Conservation (phyloP, 225 moss, liverwort and hornwort genomes). For the Physcomitrellopsis africana region DNA sequence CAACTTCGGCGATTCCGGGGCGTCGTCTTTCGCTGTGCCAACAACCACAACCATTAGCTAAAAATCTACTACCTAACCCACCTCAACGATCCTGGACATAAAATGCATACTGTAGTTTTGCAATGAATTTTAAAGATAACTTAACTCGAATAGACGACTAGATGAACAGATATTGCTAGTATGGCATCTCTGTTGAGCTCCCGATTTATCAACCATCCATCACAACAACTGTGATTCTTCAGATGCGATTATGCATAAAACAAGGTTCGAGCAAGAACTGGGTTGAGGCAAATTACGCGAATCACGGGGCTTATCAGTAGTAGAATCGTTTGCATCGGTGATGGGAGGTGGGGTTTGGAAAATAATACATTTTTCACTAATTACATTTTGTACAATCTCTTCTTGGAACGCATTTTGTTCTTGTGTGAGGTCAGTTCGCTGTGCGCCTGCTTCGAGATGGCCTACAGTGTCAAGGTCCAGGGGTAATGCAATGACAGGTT, state of each 20-base stretch:
- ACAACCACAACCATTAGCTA: not conserved
- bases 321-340: not conserved
- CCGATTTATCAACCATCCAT: too few species aligned
- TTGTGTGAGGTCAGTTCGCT: not conserved
- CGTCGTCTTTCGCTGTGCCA: constrained; percentile 11
- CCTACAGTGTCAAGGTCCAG: not conserved
- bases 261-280: not conserved
- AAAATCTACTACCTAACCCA: not conserved
- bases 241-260: not conserved
- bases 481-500: not conserved
- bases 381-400: not conserved
- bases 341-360: not conserved
- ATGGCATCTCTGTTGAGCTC: too few species aligned
- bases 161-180: not conserved
- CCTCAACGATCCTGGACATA: not conserved
- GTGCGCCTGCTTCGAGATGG: not conserved
- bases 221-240: not conserved
- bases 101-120: not conserved
- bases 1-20: not conserved
- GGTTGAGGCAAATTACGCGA: not conserved
- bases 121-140: too few species aligned
- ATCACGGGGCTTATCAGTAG: not conserved
- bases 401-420: not conserved
- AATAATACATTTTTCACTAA: not conserved
- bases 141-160: not conserved